Base-by-base conservation (phyloP, 768 basidiomycete species). In the Glaciozyma martinii region DNA sequence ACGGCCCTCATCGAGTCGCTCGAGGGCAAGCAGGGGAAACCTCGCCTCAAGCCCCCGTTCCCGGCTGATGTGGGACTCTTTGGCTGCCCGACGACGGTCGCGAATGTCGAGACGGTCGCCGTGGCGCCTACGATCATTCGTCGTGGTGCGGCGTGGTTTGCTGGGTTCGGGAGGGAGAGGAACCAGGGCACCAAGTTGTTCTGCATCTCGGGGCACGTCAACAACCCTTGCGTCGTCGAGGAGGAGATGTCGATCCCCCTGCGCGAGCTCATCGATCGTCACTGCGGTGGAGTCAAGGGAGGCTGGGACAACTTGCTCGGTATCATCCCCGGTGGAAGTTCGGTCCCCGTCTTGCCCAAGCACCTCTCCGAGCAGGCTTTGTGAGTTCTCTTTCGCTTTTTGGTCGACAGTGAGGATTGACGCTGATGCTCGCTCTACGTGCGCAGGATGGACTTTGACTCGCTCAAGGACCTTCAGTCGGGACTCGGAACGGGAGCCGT, bases 231-330 rank as follows among this genome's bases (percentile, higher is more conserved):
- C 75, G 91, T 95, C 25, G 83, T 99, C 30, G 94, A 99, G 80
- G 94, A 99, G 78, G 94, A 98, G 81, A 99, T 98, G 94, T 89
- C 88, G 68, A 98, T 98, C 56, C 91, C 93, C 13, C 77, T 97
- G 68, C 86, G 87, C 77, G 94, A 99, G 56, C 80, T 98, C 60
- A 77, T 99, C 59, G 94, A 97, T 78, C 94, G 91, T 79, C 94
- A 99, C 77, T 94, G 92, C 74, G 94, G 94, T 27, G 94, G 94
- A 73, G 85, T 99, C 49, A 79, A 80, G 43, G 94, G 94, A 61
- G 94, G 94, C 13, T 99, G 94, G 94, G 86, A 93, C 73, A 98
- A 99, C 78, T 76, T 97, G 25, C 83, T 95, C 40, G 94, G 94
- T n/a, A 93, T 95, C 72, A 84, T 97, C 67, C 93, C 94, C 6